Evolutionary conservation across 495 filamentous ascomycete genomes (phyloP).

Genomic region (Hypomontagnella monticulosa): DNA sequence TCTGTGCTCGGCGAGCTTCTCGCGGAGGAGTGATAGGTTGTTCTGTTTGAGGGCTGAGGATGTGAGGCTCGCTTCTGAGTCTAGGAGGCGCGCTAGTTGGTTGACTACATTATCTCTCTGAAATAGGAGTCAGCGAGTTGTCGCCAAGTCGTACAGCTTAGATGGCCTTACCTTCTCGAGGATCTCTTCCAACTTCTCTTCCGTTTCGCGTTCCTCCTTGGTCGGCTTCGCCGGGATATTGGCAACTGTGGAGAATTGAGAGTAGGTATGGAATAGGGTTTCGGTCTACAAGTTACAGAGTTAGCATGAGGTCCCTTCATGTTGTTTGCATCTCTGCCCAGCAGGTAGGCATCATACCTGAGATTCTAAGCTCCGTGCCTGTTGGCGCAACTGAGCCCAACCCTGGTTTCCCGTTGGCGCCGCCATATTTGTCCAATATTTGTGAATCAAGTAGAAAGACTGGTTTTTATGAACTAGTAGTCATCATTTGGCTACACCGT

Average conservation of each 20-base stretch:
- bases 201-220: constrained; percentile 82
- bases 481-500: constrained; percentile 15
- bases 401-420: constrained; percentile 76
- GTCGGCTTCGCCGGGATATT: constrained; percentile 84
- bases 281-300: constrained; percentile 72
- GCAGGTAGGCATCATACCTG: constrained; percentile 69
- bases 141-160: constrained; percentile 19
- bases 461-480: background rate
- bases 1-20: constrained; percentile 86
- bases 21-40: constrained; percentile 91
- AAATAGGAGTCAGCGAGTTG: constrained; percentile 4
- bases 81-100: constrained; percentile 88
- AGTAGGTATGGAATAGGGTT: constrained; percentile 91
- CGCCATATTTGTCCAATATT: constrained; percentile 63
- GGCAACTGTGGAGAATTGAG: constrained; percentile 85
- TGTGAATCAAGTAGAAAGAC: constrained; percentile 8
- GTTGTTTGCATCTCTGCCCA: background rate
- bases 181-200: constrained; percentile 84
- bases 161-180: constrained; percentile 70
- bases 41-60: constrained; percentile 93
- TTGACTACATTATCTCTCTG: constrained; percentile 84
- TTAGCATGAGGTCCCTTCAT: constrained; percentile 19
- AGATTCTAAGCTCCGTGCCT: constrained; percentile 87
- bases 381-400: constrained; percentile 96
- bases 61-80: constrained; percentile 89